Conservation (phyloP, 208 protist species). For the Trypanosoma vivax region DNA sequence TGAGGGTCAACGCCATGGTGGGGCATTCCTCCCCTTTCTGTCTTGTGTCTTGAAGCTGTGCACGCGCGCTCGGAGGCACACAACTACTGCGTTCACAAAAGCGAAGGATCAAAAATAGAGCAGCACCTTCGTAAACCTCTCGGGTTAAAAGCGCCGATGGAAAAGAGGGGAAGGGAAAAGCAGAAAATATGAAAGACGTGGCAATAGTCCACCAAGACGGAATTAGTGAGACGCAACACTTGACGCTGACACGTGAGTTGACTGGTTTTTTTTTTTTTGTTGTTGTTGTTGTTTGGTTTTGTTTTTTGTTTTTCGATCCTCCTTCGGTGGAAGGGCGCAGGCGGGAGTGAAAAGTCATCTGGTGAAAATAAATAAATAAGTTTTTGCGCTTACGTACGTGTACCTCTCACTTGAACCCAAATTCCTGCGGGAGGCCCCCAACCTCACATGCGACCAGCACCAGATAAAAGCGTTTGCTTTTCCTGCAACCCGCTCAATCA, state of each 20-base stretch:
- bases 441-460: no score
- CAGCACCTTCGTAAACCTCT: neutral
- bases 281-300: neutral
- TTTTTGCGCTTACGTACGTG: no score
- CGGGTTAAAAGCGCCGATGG: constrained; percentile 4
- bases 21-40: no score
- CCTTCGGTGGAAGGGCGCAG: neutral
- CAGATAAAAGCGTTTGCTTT: no score
- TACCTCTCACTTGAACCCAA: no score
- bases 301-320: neutral
- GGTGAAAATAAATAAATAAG: no score
- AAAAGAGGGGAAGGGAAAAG: neutral
- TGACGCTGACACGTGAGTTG: neutral
- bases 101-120: constrained; percentile 15
- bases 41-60: no score
- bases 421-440: no score
- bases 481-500: no score
- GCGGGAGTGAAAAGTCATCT: no score
- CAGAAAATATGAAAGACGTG: neutral
- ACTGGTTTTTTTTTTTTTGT: constrained; percentile 4
- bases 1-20: no score
- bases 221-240: neutral
- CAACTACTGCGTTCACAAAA: constrained; percentile 1
- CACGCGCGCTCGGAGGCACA: neutral
- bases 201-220: neutral